Percentiles rank a stretch among this genome's conserved stretches.
Conservation (phyloP, 371 early-diverging fungal species). For the Choanephora cucurbitarum region DNA sequence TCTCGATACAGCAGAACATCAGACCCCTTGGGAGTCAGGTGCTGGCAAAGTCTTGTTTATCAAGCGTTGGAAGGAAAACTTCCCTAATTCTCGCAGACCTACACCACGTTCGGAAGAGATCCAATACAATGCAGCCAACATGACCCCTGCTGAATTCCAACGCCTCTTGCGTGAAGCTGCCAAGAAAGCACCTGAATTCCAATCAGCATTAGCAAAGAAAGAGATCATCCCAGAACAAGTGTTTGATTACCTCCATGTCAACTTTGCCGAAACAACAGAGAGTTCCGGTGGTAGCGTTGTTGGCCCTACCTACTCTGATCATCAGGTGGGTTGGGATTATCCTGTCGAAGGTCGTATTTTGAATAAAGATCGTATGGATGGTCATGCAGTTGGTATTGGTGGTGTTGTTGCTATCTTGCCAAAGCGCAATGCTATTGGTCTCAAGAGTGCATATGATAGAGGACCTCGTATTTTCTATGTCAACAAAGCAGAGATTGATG, state of each 20-base stretch:
- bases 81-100: constrained; percentile 62
- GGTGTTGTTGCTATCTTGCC: constrained; percentile 68
- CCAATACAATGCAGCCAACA: constrained; percentile 46
- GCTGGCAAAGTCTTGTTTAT: constrained; percentile 54
- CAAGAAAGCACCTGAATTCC: constrained; percentile 59
- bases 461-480: constrained; percentile 64
- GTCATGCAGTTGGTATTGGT: constrained; percentile 66
- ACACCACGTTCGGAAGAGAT: constrained; percentile 48
- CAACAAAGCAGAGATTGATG: constrained; percentile 58
- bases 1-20: constrained; percentile 76
- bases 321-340: constrained; percentile 36
- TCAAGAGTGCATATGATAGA: constrained; percentile 31
- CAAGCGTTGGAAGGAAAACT: constrained; percentile 74
- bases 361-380: constrained; percentile 33
- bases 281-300: constrained; percentile 24
- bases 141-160: constrained; percentile 66
- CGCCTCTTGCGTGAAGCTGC: constrained; percentile 55
- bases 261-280: constrained; percentile 16
- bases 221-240: constrained; percentile 41
- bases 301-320: constrained; percentile 43
- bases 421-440: constrained; percentile 28
- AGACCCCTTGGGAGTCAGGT: constrained; percentile 72
- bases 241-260: constrained; percentile 31
- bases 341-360: constrained; percentile 73
- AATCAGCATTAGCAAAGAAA: constrained; percentile 42